Conservation (phyloP, 306 rosid species). For the Quercus engelmannii region DNA sequence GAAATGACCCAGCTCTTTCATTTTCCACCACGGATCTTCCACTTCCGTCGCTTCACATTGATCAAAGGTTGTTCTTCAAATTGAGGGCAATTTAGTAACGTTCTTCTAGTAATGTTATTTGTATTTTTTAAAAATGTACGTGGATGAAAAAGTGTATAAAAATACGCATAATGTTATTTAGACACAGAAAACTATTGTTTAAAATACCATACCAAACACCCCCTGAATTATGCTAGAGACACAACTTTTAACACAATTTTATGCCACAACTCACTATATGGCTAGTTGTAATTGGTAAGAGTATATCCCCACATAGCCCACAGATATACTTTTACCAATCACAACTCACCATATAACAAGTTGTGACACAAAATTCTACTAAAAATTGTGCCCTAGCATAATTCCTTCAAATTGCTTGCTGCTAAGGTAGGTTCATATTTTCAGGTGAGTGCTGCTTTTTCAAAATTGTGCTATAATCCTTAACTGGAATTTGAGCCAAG, state of each 20-base stretch:
- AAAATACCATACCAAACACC: accelerated
- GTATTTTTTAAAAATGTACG: too few relatives aligned
- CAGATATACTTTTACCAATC: accelerated
- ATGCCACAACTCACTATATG: accelerated
- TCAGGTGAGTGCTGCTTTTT: constrained; percentile 92
- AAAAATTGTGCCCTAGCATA: too few relatives aligned
- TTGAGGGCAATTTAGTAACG: too few relatives aligned
- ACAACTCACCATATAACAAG: accelerated
- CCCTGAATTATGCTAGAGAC: accelerated
- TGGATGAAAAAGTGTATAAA: accelerated
- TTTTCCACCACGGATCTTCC: too few relatives aligned
- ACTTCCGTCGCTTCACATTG: too few relatives aligned
- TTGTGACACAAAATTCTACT: accelerated
- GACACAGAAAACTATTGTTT: accelerated
- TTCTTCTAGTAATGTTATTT: too few relatives aligned
- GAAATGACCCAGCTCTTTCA: too few relatives aligned
- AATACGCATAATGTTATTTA: accelerated
- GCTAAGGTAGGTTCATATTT: constrained; percentile 92
- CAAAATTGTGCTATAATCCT: constrained; percentile 36
- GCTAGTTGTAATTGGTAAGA: too few relatives aligned
- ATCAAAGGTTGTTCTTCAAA: too few relatives aligned
- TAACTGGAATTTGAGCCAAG: constrained; percentile 42
- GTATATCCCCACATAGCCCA: accelerated
- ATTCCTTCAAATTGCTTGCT: constrained; percentile 81
- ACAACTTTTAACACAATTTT: too few relatives aligned